Evolutionary conservation across 2,329 filamentous ascomycete genomes (phyloP).

Genomic region (Alternaria arborescens): DNA sequence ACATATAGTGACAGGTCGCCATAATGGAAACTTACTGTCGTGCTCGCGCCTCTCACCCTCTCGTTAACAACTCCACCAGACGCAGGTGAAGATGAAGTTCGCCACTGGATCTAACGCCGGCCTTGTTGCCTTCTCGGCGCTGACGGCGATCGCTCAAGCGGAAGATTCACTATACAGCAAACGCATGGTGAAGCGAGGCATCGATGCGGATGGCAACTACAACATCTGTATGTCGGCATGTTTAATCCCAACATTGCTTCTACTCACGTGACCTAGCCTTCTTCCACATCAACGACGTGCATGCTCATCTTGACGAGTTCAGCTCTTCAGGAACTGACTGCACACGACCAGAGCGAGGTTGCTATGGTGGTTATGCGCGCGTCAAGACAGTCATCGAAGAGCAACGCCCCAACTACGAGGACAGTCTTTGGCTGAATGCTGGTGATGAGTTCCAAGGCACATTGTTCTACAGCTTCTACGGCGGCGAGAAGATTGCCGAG

Average conservation of each 20-base stretch:
- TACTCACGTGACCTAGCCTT: conserved; percentile 55
- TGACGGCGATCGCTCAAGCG: conserved; percentile 25
- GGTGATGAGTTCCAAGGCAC: conserved; percentile 77
- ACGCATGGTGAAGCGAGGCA: conserved; percentile 41
- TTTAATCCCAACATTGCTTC: background rate
- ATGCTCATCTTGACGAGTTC: conserved; percentile 72
- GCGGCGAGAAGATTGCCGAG: conserved; percentile 73
- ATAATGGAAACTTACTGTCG: background rate
- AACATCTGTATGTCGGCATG: conserved; percentile 42
- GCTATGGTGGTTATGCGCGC: conserved; percentile 71
- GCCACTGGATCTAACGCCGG: conserved; percentile 19
- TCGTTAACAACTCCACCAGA: background rate
- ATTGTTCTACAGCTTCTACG: conserved; percentile 72
- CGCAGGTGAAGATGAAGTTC: conserved; percentile 34
- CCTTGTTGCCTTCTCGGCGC: conserved; percentile 33
- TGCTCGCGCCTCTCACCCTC: conserved; percentile 6
- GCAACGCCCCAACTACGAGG: conserved; percentile 65
- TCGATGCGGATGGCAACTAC: conserved; percentile 45
- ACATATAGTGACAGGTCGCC: conserved; percentile 24
- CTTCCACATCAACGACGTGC: conserved; percentile 75
- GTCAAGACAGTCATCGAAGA: conserved; percentile 69
- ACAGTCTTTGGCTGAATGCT: conserved; percentile 70
- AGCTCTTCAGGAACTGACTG: conserved; percentile 69
- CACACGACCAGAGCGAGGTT: conserved; percentile 63
- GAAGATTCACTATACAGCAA: conserved; percentile 45